Conservation (phyloP, 2,329 filamentous ascomycete genomes). For the Fusarium foetens region DNA sequence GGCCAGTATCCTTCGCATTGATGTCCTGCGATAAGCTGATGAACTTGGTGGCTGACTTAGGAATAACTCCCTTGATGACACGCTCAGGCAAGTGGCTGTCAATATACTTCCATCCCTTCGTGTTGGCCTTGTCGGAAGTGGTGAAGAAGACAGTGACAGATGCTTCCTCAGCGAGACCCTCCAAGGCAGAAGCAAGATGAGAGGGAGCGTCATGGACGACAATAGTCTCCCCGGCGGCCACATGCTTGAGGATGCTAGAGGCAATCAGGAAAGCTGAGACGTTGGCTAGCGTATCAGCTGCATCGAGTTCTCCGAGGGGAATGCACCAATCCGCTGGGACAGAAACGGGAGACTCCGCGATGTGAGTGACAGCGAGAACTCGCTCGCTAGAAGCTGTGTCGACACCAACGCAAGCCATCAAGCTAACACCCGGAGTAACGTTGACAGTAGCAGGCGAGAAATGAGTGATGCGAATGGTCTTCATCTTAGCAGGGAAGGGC, state of each 20-base stretch:
- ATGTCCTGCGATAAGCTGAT: not conserved
- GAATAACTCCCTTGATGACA: accelerated
- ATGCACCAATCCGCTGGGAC: not conserved
- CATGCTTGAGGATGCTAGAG: accelerated
- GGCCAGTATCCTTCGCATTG: accelerated
- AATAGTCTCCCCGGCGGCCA: accelerated
- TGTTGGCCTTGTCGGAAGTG: accelerated
- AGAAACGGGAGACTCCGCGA: not conserved
- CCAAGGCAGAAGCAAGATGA: not conserved
- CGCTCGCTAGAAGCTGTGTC: not conserved
- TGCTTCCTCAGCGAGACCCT: accelerated
- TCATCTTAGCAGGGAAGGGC: accelerated
- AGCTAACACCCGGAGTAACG: accelerated
- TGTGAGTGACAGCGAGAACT: not conserved
- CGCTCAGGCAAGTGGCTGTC: not conserved
- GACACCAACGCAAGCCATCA: accelerated
- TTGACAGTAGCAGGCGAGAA: not conserved
- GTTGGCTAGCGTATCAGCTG: not conserved
- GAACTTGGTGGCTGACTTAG: not conserved
- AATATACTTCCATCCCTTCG: accelerated
- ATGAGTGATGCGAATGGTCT: not conserved
- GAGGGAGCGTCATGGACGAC: accelerated
- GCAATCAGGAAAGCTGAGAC: not conserved
- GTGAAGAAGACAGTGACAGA: accelerated
- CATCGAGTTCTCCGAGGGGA: not conserved